Percentiles rank a stretch among this genome's conserved stretches.
phyloP scores from a whole-genome alignment of 2,329 filamentous ascomycete genomes.

The Aspergillus niger region DNA sequence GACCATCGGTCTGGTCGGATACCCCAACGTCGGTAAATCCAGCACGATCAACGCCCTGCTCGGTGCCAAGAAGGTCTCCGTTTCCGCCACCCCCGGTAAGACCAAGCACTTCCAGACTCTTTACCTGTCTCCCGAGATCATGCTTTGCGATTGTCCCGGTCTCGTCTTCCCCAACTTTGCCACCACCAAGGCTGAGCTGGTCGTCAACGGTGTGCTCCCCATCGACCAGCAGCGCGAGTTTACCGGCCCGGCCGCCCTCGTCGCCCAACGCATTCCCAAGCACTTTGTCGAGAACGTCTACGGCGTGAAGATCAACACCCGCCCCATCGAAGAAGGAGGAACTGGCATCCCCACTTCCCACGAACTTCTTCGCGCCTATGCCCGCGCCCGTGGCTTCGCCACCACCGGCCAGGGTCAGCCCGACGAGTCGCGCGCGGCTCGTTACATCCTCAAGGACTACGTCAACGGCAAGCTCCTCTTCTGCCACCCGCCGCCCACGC shows the following conservation, averaged over 20 bases:
- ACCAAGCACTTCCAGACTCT: conserved; percentile 99
- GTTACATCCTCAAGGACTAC: conserved; percentile 93
- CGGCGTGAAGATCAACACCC: conserved; percentile 81
- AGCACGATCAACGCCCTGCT: conserved; percentile 99
- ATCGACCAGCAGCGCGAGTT: conserved; percentile 96
- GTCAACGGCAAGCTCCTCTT: conserved; percentile 94
- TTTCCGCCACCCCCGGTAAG: conserved; percentile 95
- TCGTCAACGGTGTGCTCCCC: conserved; percentile 90
- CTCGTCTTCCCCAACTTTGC: conserved; percentile 98
- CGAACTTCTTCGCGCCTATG: conserved; percentile 84
- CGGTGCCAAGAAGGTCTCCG: conserved; percentile 96
- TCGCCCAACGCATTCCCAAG: conserved; percentile 83
- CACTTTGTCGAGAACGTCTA: conserved; percentile 89
- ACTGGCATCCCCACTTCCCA: conserved; percentile 81
- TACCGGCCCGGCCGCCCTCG: conserved; percentile 79
- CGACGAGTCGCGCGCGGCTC: conserved; percentile 87
- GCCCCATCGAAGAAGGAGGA: conserved; percentile 87
- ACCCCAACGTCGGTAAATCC: conserved; percentile 98
- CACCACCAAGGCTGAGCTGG: conserved; percentile 91
- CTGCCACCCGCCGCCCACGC: conserved; percentile 76
- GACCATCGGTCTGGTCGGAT: conserved; percentile 90
- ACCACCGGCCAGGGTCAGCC: conserved; percentile 88
- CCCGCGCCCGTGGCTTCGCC: conserved; percentile 83
- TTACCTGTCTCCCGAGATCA: conserved; percentile 82
- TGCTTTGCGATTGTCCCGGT: conserved; percentile 97